phyloP scores from a whole-genome alignment of 345 rosid genomes.

The Sisymbrium irio region DNA sequence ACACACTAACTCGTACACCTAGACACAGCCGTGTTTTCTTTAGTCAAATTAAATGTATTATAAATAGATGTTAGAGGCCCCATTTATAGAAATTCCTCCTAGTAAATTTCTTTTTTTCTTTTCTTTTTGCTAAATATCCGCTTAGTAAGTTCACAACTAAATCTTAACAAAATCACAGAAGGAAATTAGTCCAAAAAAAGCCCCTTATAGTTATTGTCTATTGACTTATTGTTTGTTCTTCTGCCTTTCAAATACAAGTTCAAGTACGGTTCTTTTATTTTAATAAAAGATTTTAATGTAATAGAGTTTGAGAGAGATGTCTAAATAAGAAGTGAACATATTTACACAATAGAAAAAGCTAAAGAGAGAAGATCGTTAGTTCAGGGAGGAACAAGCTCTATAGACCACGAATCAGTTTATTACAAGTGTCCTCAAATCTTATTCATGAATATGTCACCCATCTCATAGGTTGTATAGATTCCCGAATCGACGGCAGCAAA shows the following conservation, averaged over 20 bases:
- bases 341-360: not conserved
- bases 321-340: not conserved
- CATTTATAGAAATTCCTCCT: not conserved
- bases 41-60: not conserved
- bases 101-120: not conserved
- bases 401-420: no score
- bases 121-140: not conserved
- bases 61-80: slow-evolving; percentile 8
- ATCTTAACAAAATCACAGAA: not conserved
- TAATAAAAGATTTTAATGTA: no score
- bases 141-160: not conserved
- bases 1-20: no score
- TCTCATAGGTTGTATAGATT: no score
- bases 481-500: no score
- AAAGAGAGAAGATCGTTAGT: not conserved
- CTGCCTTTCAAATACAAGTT: not conserved
- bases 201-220: not conserved
- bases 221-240: no score
- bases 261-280: not conserved
- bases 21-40: not conserved
- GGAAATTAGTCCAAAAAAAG: not conserved
- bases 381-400: no score
- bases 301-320: not conserved
- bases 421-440: no score
- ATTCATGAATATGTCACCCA: no score